Base-by-base conservation (phyloP, 306 rosid genomes). In the Cicer arietinum region DNA sequence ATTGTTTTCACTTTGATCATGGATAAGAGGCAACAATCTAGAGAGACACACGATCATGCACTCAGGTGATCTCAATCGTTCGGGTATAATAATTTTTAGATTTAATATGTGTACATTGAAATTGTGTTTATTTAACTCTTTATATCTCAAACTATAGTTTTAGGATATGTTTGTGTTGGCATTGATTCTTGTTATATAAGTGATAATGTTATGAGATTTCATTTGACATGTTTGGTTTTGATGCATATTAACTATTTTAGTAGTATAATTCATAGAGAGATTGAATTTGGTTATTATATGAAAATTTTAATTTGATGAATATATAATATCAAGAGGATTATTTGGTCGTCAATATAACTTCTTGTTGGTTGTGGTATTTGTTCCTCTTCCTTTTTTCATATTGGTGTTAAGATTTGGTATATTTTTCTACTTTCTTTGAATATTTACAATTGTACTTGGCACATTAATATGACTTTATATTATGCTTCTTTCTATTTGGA, bases 331-430 rank as follows among this genome's bases (percentile, higher is more conserved):
- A 25, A 25, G 35, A 25, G 35, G 35, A 25, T 25, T 25, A 25
- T 25, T 25, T 25, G 35, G 35, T 25, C 35, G 4, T 25, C 35
- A 25, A 25, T 25, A 25, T 25, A 25, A 25, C 35, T 25, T 25
- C 66, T 6, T 41, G 72, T 6, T 41, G 72, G 53, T 45, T 62
- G 16, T 54, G 74, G 11, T 66, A 18, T 20, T 78, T 25, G 13
- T 59, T 37, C 66, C 50, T 78, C 35, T 35, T 67, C 42, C 1
- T 25, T 11, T 78, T 54, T 62, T 69, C 51, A 54, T 51, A 2
- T 61, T 81, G 77, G 18, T 50, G 51, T 68, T 67, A 37, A 53
- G 68, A 52, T 81, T 81, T 40, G 57, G 47, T 69, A 61, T 69
- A 42, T 43, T 67, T 35, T 45, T 40, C 25, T 61, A 25, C 5